Evolutionary conservation across 148 eudicot species (phyloP), one percentile per base, ranked within the genome.

Genomic region (Nepenthes mirabilis): DNA sequence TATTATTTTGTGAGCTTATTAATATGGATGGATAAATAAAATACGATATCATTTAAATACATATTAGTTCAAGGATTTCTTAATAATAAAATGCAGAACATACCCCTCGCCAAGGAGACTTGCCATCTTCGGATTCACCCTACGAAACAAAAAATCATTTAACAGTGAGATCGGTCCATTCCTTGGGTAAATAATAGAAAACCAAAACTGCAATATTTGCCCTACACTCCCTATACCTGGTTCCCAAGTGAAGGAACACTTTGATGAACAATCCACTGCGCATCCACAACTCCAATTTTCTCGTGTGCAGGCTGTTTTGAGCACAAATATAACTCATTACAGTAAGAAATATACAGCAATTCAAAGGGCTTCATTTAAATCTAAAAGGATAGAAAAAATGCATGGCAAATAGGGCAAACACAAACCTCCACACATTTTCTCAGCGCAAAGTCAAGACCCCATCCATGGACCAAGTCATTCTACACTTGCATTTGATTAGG

Each of bases 391-490:
- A 5, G 33, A 9, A 11, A 35, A 23, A 12, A 52, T 10, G 40
- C 48, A 12, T 4, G 62, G 36, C 61, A 14, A 55, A 59, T 23
- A 8, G 56, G 23, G 23, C 23, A 23, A 23, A 14, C 33, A 58
- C 82, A 67, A 40, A 91, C 97, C 96, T 91, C 83, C 10, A 80
- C 90, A 63, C 97, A 91, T 68, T 64, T 81, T 72, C 67, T 80
- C 43, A 91, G 86, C 52, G 84, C 86, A 62, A 88, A 85, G 71
- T 91, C 97, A 2, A 91, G 83, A 67, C 97, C 97, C 97, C 97
- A 91, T 72, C 97, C 97, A 72, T 91, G 97, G 65, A 91, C 84
- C 80, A 91, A 70, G 74, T 91, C 97, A 65, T 91, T 91, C 97
- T 91, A 76, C 78, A 74, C 64, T 52, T 55, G 11, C 54, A 65